Conservation (phyloP, 805 yeast genomes). For the Metschnikowia similis region DNA sequence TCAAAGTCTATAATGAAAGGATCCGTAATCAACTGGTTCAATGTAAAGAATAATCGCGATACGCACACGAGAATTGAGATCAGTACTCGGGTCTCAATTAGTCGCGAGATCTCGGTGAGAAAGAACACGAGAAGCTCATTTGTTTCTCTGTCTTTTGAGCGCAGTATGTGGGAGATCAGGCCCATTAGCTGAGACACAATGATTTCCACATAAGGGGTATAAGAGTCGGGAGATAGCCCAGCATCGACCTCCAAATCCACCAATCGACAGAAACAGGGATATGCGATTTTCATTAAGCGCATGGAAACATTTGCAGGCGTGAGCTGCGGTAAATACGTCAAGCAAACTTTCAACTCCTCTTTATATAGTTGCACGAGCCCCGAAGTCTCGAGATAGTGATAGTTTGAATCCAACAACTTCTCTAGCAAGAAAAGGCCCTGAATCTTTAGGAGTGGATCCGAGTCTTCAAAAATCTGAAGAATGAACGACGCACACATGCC, state of each 20-base stretch:
- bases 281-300: constrained; percentile 21
- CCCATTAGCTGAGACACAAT: constrained; percentile 21
- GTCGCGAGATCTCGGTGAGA: constrained; percentile 14
- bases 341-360: constrained; percentile 22
- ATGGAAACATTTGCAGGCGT: constrained; percentile 23
- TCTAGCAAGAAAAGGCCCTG: constrained; percentile 22
- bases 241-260: constrained; percentile 1
- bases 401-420: constrained; percentile 10
- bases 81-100: constrained; percentile 8
- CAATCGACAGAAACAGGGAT: constrained; percentile 17
- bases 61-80: constrained; percentile 20
- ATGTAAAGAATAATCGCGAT: constrained; percentile 24
- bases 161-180: constrained; percentile 23
- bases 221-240: not conserved
- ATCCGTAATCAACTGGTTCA: constrained; percentile 30
- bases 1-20: constrained; percentile 25
- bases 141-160: constrained; percentile 11
- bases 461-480: constrained; percentile 33
- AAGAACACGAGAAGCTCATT: constrained; percentile 15
- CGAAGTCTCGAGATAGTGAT: constrained; percentile 16
- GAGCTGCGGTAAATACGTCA: constrained; percentile 24
- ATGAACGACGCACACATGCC: constrained; percentile 26
- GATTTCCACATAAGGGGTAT: constrained; percentile 19
- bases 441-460: constrained; percentile 24
- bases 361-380: constrained; percentile 26